Base-by-base conservation (phyloP, 768 basidiomycete species). In the Rhodotorula toruloides region DNA sequence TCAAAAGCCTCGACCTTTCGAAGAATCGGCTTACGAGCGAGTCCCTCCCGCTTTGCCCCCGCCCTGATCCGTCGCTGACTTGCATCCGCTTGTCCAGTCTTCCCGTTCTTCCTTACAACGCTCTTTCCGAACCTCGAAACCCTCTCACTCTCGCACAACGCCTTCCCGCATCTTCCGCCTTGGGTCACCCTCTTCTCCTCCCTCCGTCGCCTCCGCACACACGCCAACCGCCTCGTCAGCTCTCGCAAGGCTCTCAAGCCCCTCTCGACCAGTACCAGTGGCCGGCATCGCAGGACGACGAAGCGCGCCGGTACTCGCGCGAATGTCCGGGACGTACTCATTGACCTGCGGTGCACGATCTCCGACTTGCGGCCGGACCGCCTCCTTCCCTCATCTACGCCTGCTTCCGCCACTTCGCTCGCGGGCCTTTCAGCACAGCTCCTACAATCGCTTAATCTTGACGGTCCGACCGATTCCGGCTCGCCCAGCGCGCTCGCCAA, bases 191-290 rank as follows among this genome's bases (percentile, higher is more conserved):
- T 56, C 25, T 63, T 70, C 57, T 42, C 88, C 84, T 76, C 89
- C 87, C 4, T 84, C 81, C 31, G 83, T 81, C 21, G 85, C 83
- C 73, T 90, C 87, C 32, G 93, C 84, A 29, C 85, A 83, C 52
- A 94, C 81, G 17, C 83, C 81, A 71, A 98, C 87, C 25, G 80
- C 81, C 74, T 90, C 43, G 44, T 54, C 50, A 43, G n/a, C 50
- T 53, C 85, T 0, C 91, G 91, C 78, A 92, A 91, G 0, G 86
- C 82, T 2, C 86, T 79, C 71, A 93, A 93, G 70, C 80, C 81
- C 75, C 58, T 47, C 44, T 16, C 11, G 13, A 19, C 19, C 8
- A 43, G 32, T n/a, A 46, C 27, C 22, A 25, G 6, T 12, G 19
- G 4, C 29, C 29, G 31, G 56, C 52, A 1, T 54, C 50, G 12